phyloP scores from a whole-genome alignment of 2,329 filamentous ascomycete species.

The Verticillium klebahnii region DNA sequence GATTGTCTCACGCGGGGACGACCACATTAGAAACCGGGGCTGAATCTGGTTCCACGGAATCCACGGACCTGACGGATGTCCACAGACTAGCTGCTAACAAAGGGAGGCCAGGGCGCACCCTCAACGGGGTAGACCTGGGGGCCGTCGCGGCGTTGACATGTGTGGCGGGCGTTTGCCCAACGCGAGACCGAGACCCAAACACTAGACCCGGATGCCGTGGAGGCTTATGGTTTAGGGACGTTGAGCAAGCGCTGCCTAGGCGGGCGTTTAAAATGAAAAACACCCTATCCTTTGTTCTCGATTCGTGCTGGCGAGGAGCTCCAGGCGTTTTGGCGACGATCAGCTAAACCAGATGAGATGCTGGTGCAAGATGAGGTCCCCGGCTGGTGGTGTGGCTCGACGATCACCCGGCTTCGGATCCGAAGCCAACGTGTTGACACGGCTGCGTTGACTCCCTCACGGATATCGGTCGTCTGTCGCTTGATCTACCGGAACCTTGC shows the following conservation, averaged over 20 bases:
- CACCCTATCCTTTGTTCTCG: neutral
- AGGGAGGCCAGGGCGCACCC: no score
- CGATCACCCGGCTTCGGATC: neutral
- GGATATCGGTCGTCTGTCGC: neutral
- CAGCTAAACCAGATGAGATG: neutral
- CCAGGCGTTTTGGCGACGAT: neutral
- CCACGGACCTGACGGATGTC: neutral
- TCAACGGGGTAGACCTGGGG: no score
- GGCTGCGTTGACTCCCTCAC: neutral
- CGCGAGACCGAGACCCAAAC: neutral
- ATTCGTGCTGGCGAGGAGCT: neutral
- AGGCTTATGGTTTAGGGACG: neutral
- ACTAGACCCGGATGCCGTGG: neutral
- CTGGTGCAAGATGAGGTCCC: neutral
- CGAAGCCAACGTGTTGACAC: neutral
- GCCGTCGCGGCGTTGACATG: neutral
- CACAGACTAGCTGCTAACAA: neutral
- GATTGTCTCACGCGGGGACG: neutral
- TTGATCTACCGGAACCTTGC: neutral
- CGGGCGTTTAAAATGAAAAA: neutral
- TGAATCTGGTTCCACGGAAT: neutral
- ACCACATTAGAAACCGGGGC: neutral
- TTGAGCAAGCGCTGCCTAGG: neutral
- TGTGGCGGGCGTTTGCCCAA: neutral
- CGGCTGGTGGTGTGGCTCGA: neutral